Base-by-base conservation (phyloP, 192 early-diverging fungal species). In the Backusella circina region DNA sequence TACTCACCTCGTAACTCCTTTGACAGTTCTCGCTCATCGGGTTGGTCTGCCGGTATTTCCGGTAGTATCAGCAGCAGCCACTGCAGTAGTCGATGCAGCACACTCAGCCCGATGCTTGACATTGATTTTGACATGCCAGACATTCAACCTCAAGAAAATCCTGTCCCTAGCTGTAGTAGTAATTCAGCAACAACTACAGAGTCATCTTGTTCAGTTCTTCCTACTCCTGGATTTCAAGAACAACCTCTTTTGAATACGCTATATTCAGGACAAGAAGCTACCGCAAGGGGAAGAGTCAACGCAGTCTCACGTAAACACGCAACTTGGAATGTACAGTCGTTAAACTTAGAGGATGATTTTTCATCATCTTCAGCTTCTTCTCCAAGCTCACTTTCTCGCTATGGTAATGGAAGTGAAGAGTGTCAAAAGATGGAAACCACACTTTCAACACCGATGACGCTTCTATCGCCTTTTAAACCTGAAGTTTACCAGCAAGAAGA, bases 51-150 rank as follows among this genome's bases (percentile, higher is more conserved):
- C 30, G 54, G 54, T 2, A 64, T 33, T 7, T 47, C 65, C 21
- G 38, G 65, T 67, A 72, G 71, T 72, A 37, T 38, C 21, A 72
- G 50, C 33, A 72, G 71, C 37, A 69, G 67, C 33, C 28, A 28
- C 0, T 65, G 57, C 6, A 75, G 67, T 36, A 75, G 74, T 30
- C 74, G 74, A 21, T 54, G 64, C 18, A 75, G 74, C 15, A 75
- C 74, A 6, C 30, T 75, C 2, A 74, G 73, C 21, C 73, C 73
- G 12, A 66, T 74, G 73, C 28, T 74, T 23, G 73, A 74, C 44
- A 13, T 74, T 18, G 64, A 66, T 44, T 39, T 74, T 39, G 73
- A 74, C 39, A 74, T 74, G 64, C 65, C 37, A 28, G 69, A 71
- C 50, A 5, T 44, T 23, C 37, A 41, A 31, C 38, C 37, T 30